Base-by-base conservation (phyloP, 2,329 filamentous ascomycete species). In the Apiospora koreana region DNA sequence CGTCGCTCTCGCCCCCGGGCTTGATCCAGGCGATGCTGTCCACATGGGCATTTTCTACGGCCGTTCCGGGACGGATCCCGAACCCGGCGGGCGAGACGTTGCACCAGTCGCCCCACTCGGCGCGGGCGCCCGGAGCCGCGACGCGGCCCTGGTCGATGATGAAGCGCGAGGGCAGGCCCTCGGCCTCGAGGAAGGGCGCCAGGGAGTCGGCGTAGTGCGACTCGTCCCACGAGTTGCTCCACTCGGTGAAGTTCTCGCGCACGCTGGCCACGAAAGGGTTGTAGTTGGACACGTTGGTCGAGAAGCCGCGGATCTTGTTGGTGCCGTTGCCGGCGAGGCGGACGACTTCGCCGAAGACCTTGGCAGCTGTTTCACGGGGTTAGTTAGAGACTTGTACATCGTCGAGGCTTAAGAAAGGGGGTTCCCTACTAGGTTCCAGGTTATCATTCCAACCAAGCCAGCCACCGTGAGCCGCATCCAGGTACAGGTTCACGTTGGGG, bases 11-110 rank as follows among this genome's bases (percentile, higher is more conserved):
- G 73, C 83, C 82, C 74, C 89, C 88, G 10, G 88, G 88, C 83
- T 91, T 91, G 73, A 89, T 83, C 89, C 88, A 91, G 71, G 90
- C 88, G 74, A 90, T 88, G 50, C 88, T 87, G 78, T 91, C 89
- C 64, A 85, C 83, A 25, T 88, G 82, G n/a, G 79, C 75, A 74
- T 86, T 81, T 46, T 86, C 86, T 9, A 88, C 90, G 72, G 84
- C 79, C 0, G 86, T 83, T 3, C 87, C 88, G 1, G 88, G 87
- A 41, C 86, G 84, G 48, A 83, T 81, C 73, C 88, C 89, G 73
- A 90, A 90, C 21, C 89, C 88, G 65, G 88, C 86, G 64, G 84
- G 85, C 64, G 82, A 81, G 71, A 89, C 83, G 74, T 90, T 91
- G 82, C 88, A 91, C 88, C 88, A 91, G 77, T 90, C 85, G 71